Conservation (phyloP, 2,329 filamentous ascomycete genomes). For the Phoma sp. region DNA sequence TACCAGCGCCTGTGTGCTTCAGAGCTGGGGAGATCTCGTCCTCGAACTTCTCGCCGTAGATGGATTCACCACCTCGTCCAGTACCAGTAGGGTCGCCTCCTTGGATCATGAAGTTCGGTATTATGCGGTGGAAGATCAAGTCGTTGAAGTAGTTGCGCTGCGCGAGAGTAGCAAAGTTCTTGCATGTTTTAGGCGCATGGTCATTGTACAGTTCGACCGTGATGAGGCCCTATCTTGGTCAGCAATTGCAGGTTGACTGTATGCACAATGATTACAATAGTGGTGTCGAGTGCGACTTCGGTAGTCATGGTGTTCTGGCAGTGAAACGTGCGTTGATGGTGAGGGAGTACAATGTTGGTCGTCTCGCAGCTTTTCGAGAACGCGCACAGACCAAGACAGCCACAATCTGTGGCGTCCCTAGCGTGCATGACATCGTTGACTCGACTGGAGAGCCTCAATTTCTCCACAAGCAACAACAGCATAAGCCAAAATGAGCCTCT, state of each 20-base stretch:
- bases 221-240: constrained; percentile 71
- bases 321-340: background rate
- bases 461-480: constrained; percentile 12
- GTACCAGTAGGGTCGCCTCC: constrained; percentile 94
- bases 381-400: constrained; percentile 15
- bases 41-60: constrained; percentile 92
- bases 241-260: background rate
- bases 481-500: constrained; percentile 47
- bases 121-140: constrained; percentile 90
- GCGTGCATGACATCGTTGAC: constrained; percentile 15
- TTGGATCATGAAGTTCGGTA: constrained; percentile 96
- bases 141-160: constrained; percentile 86
- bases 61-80: constrained; percentile 83
- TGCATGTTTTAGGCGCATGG: constrained; percentile 88
- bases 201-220: constrained; percentile 86
- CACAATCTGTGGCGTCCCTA: constrained; percentile 19
- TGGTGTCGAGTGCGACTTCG: constrained; percentile 81
- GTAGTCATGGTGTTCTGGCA: constrained; percentile 54
- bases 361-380: background rate
- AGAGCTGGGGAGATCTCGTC: constrained; percentile 83
- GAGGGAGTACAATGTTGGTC: constrained; percentile 31
- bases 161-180: constrained; percentile 83
- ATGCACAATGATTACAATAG: constrained; percentile 67
- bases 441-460: constrained; percentile 26
- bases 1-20: constrained; percentile 90